Percentiles rank a stretch among this genome's conserved stretches.
phyloP scores from a whole-genome alignment of 2,329 filamentous ascomycete genomes.

The Fusarium succisae region DNA sequence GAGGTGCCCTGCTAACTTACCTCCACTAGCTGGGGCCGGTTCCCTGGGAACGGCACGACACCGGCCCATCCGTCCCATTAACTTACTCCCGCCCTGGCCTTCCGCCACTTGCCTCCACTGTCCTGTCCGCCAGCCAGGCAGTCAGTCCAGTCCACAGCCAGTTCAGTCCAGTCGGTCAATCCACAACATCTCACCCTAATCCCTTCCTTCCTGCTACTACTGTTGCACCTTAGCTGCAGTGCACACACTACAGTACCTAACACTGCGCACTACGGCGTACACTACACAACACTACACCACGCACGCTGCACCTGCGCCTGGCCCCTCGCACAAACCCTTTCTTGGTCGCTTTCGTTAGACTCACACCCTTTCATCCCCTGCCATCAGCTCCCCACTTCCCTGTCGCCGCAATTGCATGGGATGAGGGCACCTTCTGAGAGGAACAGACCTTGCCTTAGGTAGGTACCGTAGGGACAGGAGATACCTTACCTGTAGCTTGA shows the following conservation, averaged over 20 bases:
- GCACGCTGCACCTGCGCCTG: constrained; percentile 5
- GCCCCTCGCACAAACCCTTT: constrained; percentile 21
- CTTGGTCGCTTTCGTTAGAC: not conserved
- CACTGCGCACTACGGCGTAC: not conserved
- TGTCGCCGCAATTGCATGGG: constrained; percentile 23
- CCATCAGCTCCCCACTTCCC: constrained; percentile 18
- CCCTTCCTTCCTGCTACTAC: constrained; percentile 33
- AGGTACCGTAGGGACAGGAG: not conserved
- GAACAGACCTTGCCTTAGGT: not conserved
- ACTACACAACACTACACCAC: not conserved
- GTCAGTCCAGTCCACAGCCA: not conserved
- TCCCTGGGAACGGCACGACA: constrained; percentile 52
- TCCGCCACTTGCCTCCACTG: constrained; percentile 38
- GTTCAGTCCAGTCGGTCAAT: not conserved
- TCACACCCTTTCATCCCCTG: constrained; percentile 17
- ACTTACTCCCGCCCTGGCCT: constrained; percentile 47
- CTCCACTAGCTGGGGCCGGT: constrained; percentile 43
- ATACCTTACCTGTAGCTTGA: not conserved
- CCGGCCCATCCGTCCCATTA: constrained; percentile 50
- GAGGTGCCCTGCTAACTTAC: not conserved
- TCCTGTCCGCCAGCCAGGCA: not conserved
- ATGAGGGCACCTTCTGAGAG: constrained; percentile 1
- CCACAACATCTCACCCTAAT: constrained; percentile 19
- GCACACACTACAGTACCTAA: not conserved
- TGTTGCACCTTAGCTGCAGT: constrained; percentile 28